Evolutionary conservation across 371 early-diverging fungal species (phyloP).

Genomic region (Mortierella sp.): DNA sequence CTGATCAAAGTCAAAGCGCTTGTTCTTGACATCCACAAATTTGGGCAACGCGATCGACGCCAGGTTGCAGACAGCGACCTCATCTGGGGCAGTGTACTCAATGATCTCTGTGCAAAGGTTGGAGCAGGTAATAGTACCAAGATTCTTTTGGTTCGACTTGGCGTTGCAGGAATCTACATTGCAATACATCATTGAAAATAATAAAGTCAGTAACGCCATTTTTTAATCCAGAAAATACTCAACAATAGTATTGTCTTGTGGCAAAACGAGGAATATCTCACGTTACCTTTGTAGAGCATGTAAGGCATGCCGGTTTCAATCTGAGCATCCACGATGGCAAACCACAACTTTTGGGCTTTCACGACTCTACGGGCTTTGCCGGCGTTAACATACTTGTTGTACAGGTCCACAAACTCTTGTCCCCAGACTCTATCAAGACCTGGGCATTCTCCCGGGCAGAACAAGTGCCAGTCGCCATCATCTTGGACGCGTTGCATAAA

Average conservation of each 20-base stretch:
- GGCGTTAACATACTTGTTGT: constrained; percentile 89
- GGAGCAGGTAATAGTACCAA: constrained; percentile 94
- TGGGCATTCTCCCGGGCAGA: constrained; percentile 98
- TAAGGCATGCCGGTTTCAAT: constrained; percentile 99
- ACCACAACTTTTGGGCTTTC: constrained; percentile 99
- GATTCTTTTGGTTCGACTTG: constrained; percentile 97
- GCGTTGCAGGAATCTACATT: constrained; percentile 84
- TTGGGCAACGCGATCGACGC: constrained; percentile 96
- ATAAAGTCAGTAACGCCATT: not conserved
- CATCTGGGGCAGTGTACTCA: constrained; percentile 95
- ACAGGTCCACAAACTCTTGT: constrained; percentile 93
- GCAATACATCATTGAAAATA: not conserved
- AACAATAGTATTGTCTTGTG: not conserved
- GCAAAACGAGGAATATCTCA: not conserved
- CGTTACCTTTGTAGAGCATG: constrained; percentile 98
- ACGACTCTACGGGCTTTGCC: constrained; percentile 88
- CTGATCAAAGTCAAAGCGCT: constrained; percentile 66
- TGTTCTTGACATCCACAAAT: constrained; percentile 77
- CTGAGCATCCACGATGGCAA: constrained; percentile 97
- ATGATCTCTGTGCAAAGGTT: constrained; percentile 92
- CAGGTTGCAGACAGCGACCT: constrained; percentile 99
- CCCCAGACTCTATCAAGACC: constrained; percentile 97
- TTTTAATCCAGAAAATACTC: not conserved
- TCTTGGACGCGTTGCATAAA: constrained; percentile 99
- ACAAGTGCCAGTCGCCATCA: constrained; percentile 97